Evolutionary conservation across 2,329 filamentous ascomycete species (phyloP), one percentile per base, ranked within the genome.

Genomic region (Hawksworthiomyces lignivorus): DNA sequence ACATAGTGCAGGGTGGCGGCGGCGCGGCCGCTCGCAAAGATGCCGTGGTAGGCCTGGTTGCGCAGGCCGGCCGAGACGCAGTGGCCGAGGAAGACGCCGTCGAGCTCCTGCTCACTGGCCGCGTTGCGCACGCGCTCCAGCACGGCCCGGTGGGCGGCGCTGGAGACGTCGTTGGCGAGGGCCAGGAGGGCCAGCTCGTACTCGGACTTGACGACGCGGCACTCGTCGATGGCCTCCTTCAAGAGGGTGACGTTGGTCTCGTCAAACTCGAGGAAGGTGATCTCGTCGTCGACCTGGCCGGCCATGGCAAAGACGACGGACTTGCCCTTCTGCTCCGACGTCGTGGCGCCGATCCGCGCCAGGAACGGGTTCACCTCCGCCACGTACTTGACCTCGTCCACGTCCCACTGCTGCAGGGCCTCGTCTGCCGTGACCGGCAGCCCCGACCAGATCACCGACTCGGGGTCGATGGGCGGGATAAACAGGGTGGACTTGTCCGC

Each of bases 381-480:
- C 9, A 80, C 82, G 48, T 79, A 79, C 44, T 75, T 73, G 49
- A 90, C 87, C 27, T 77, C 69, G 59, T 97, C 90, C 49, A 94
- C 77, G 51, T 94, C 87, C 65, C 87, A 97, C 49, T 76, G 73
- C 36, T 75, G 64, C 47, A 84, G 66, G 7, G 90, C 90, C 56
- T 96, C 84, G 31, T 84, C 73, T 26, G 74, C 65, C 27, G 80
- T 85, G 47, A 94, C 68, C 0, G 90, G 92, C 14, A 97, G 73
- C 11, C 92, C 92, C 21, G 84, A 85, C 90, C 90, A 98, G 57
- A 97, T 87, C 45, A 97, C 88, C 41, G 80, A 81, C 32, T 92
- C 85, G n/a, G 87, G 77, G 53, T 95, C 81, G 54, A 89, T 76
- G 14, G 88, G 85, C 3, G 92, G 90, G 54, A 98, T 90, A 67